Base-by-base conservation (phyloP, 805 yeast genomes). In the Saturnispora mendoncae region DNA sequence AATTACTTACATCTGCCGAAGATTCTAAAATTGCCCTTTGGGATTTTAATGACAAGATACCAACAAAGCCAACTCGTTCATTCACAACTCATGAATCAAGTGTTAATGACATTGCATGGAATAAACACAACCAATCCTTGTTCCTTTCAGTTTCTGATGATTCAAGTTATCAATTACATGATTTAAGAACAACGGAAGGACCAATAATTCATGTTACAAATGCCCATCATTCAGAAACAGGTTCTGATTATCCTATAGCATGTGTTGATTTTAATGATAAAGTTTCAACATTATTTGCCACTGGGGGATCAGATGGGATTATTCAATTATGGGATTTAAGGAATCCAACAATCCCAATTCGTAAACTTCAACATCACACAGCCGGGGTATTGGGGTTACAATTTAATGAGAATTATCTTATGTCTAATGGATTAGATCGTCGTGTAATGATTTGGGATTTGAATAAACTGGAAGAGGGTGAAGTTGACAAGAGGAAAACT, bases 91-190 rank as follows among this genome's bases (percentile, higher is more conserved):
- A 80, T 55, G 49, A 62, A 4, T 74, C 79, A 2, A 71, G 71
- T 4, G 76, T 83, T 26, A 84, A 81, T 57, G 92, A 79, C 49
- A 63, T 84, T 20, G 65, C 82, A 2, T 76, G 81, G 76, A 76
- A 72, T 49, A 54, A 57, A 14, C 52, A 56, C 27, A 56, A 61
- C 28, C 58, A 65, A 42, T 52, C 65, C 23, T 41, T 82, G 24
- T 72, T 84, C 50, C 90, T 79, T 1, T 76, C 90, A 3, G 87
- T 74, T 4, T 67, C 85, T 24, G 94, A 84, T 56, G 87, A 81
- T 53, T 65, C 65, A 37, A 57, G 76, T 1, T 61, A 83, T 18
- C 78, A 77, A 38, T 63, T 86, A 29, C 76, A 72, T 47, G 90
- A 82, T 53, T 60, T 68, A 17, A 68, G 86, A 52, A 38, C 43